These are phyloP conservation scores for Globisporangium mamillatum DNA, from an alignment of 352 stramenopile species.

Conservation along the genomic window DNA sequence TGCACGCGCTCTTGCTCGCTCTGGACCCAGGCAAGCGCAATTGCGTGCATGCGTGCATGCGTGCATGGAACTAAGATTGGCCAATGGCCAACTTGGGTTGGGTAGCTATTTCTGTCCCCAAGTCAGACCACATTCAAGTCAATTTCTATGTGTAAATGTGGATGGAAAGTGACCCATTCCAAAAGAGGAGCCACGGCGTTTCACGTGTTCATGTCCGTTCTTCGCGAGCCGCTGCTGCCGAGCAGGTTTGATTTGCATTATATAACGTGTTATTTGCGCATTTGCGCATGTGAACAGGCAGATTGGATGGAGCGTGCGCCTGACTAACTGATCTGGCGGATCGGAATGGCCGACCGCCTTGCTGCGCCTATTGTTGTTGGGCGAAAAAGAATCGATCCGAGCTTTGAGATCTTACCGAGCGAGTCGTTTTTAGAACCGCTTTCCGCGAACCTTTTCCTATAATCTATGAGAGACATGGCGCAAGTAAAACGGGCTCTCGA, in stretches of 20 bases:
- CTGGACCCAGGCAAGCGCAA: background rate
- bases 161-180: background rate
- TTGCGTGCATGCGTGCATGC: no score
- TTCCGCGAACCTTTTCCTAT: background rate
- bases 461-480: background rate
- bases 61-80: background rate
- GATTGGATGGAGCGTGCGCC: no score
- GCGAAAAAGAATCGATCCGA: background rate
- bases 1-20: background rate
- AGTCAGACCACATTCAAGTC: background rate
- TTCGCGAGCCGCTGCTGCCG: background rate
- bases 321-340: no score
- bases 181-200: background rate
- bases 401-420: background rate
- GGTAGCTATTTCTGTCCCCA: background rate
- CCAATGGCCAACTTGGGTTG: background rate
- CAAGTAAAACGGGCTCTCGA: background rate
- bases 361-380: background rate
- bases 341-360: no score
- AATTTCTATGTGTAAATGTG: background rate
- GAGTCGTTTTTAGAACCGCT: background rate
- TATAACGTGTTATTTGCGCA: no score
- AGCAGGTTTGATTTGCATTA: no score
- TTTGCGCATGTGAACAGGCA: no score
- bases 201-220: background rate